phyloP scores from a whole-genome alignment of 306 rosid genomes.

The Dalbergia oliveri region DNA sequence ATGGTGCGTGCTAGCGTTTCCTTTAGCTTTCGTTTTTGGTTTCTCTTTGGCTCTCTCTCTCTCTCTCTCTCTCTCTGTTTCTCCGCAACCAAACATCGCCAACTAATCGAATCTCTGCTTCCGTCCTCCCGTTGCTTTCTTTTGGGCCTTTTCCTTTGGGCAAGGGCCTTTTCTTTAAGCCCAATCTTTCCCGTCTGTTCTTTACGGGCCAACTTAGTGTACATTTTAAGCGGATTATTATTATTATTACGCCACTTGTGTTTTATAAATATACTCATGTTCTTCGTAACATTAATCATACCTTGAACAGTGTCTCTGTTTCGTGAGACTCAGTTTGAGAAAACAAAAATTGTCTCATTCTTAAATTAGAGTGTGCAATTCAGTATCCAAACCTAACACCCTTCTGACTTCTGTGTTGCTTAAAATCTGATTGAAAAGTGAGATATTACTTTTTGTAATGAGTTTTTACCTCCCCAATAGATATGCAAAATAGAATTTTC shows the following conservation, averaged over 20 bases:
- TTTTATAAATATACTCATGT: too few relatives aligned
- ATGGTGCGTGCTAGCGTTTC: too few relatives aligned
- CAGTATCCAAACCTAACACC: not conserved
- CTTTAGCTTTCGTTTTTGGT: not conserved
- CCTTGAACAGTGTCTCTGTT: too few relatives aligned
- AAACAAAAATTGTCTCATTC: too few relatives aligned
- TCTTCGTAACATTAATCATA: too few relatives aligned
- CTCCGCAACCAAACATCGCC: constrained; percentile 26
- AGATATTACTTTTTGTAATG: not conserved
- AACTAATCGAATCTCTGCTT: not conserved
- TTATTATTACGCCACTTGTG: too few relatives aligned
- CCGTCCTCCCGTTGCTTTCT: not conserved
- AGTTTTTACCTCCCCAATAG: not conserved
- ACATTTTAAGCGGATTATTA: too few relatives aligned
- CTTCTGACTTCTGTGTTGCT: not conserved
- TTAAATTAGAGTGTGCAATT: too few relatives aligned
- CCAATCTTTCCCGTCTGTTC: not conserved
- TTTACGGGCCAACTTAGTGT: not conserved
- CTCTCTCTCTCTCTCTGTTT: not conserved
- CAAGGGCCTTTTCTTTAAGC: not conserved
- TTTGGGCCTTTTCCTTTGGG: not conserved
- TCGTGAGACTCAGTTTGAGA: too few relatives aligned
- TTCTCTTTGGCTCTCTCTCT: not conserved
- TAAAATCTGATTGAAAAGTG: not conserved
- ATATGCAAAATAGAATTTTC: not conserved